phyloP scores from a whole-genome alignment of 495 filamentous ascomycete genomes.

The Coniosporium apollinis region DNA sequence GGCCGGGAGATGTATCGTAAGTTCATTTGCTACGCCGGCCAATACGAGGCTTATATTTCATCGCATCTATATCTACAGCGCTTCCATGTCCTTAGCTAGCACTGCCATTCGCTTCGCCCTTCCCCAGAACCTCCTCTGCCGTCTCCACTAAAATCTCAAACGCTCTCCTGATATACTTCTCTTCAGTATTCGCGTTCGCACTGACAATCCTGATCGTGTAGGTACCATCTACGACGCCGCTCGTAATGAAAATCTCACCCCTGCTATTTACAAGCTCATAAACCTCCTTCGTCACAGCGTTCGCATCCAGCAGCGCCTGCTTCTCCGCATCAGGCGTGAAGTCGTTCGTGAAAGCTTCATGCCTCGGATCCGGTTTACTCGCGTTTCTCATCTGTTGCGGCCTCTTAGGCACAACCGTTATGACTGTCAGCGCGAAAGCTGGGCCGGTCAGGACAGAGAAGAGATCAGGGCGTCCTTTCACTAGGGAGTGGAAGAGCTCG shows the following conservation, averaged over 20 bases:
- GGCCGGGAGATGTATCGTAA: no score
- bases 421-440: slow-evolving; percentile 65
- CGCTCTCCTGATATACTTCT: slow-evolving; percentile 51
- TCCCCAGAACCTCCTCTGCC: slow-evolving; percentile 40
- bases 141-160: slow-evolving; percentile 63
- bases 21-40: no score
- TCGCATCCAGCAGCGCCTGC: slow-evolving; percentile 33
- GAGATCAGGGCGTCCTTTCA: slow-evolving; percentile 41
- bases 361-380: slow-evolving; percentile 12
- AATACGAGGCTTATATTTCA: no score
- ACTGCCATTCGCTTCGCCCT: slow-evolving; percentile 8
- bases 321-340: slow-evolving; percentile 17
- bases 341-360: slow-evolving; percentile 16
- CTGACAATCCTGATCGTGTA: slow-evolving; percentile 75
- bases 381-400: neutral
- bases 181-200: slow-evolving; percentile 48
- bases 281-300: slow-evolving; percentile 56
- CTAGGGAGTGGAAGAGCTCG: slow-evolving; percentile 48
- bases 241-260: slow-evolving; percentile 74
- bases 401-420: slow-evolving; percentile 34
- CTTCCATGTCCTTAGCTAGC: no score
- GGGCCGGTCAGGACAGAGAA: slow-evolving; percentile 65
- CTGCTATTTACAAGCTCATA: slow-evolving; percentile 60
- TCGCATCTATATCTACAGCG: no score
- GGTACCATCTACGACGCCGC: slow-evolving; percentile 53